A percentile compares a stretch with the other conserved stretches of the same genome.
Conservation (phyloP, 2,329 filamentous ascomycete genomes). For the Talaromyces sp. region DNA sequence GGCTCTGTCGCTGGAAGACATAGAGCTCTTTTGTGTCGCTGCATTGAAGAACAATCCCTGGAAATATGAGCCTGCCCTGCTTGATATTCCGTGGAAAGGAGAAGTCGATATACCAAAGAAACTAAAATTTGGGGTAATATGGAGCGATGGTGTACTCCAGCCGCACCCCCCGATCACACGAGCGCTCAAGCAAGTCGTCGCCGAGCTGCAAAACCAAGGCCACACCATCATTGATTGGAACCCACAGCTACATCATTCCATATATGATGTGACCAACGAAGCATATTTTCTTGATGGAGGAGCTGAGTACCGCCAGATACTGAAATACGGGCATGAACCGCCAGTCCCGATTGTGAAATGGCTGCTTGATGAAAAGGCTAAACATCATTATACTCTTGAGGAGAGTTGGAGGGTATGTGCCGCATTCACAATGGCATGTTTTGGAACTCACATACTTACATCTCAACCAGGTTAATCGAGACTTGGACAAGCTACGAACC, state of each 20-base stretch:
- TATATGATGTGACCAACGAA: slow-evolving; percentile 2
- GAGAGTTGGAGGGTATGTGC: slow-evolving; percentile 3
- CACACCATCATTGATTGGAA: slow-evolving; percentile 7
- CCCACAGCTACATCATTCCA: not conserved
- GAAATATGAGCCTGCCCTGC: slow-evolving; percentile 47
- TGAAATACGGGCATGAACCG: slow-evolving; percentile 3
- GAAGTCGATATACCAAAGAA: slow-evolving; percentile 20
- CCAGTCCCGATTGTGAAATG: slow-evolving; percentile 5
- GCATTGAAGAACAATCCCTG: slow-evolving; percentile 44
- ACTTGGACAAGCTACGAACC: slow-evolving; percentile 1
- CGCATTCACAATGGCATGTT: not conserved
- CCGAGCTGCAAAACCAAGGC: slow-evolving; percentile 11
- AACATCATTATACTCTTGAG: not conserved
- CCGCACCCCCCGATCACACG: slow-evolving; percentile 60
- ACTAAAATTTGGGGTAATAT: slow-evolving; percentile 55
- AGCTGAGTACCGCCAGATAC: not conserved
- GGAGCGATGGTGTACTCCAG: slow-evolving; percentile 55
- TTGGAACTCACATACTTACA: not conserved
- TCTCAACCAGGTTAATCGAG: not conserved
- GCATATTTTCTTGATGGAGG: slow-evolving; percentile 8
- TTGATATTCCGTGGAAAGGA: slow-evolving; percentile 50
- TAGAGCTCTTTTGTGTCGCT: slow-evolving; percentile 27
- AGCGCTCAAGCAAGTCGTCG: slow-evolving; percentile 45
- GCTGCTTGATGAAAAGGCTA: slow-evolving; percentile 3
- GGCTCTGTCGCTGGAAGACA: slow-evolving; percentile 17